These are phyloP conservation scores for Skeletonema menzelii DNA, from an alignment of 108 stramenopile species.

Conservation along the genomic window DNA sequence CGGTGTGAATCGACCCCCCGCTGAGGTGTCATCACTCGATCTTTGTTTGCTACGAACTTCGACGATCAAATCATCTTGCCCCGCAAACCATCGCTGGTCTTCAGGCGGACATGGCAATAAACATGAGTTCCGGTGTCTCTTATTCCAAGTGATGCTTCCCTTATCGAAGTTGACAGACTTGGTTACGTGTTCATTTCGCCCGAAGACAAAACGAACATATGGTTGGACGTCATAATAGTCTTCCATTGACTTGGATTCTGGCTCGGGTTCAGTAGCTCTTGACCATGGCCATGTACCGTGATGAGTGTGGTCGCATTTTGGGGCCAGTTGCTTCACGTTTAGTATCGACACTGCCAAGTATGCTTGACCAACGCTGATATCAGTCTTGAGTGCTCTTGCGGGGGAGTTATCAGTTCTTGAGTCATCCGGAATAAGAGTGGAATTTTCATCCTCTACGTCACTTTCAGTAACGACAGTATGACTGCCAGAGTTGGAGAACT, in stretches of 20 bases:
- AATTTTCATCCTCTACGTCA: constrained; percentile 1
- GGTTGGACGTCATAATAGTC: constrained; percentile 20
- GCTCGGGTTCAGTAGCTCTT: neutral
- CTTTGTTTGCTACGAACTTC: constrained; percentile 32
- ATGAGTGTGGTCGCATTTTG: constrained; percentile 6
- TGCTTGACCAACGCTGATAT: constrained; percentile 4
- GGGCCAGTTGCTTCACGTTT: constrained; percentile 30
- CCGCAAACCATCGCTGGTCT: constrained; percentile 38
- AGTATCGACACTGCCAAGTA: constrained; percentile 34
- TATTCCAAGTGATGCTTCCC: constrained; percentile 28
- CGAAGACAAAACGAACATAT: constrained; percentile 42
- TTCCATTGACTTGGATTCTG: constrained; percentile 1
- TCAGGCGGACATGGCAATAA: constrained; percentile 38
- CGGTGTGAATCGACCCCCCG: neutral
- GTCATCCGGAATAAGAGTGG: neutral
- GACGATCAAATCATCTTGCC: constrained; percentile 43
- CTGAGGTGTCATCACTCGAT: neutral
- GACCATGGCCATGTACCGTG: neutral
- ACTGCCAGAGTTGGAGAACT: neutral
- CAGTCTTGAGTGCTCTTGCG: constrained; percentile 16
- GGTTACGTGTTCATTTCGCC: constrained; percentile 32
- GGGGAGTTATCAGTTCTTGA: neutral
- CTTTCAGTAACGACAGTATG: neutral
- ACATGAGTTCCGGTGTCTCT: constrained; percentile 37
- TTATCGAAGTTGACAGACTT: constrained; percentile 25